Percentiles rank a stretch among this genome's conserved stretches.
Evolutionary conservation across 306 rosid species (phyloP).

Genomic region (Ceratonia siliqua): DNA sequence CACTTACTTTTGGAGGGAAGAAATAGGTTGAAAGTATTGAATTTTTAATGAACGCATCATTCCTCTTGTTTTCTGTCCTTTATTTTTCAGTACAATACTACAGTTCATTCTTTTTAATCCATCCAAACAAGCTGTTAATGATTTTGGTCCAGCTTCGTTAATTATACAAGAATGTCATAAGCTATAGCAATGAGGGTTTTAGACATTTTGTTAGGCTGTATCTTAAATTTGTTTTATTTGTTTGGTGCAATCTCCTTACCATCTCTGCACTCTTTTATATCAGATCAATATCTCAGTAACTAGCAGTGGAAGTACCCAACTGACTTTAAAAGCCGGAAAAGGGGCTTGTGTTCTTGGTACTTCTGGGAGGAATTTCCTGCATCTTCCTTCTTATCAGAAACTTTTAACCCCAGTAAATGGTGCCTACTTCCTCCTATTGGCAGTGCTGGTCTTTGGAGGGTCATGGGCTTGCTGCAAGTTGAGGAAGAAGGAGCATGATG

Average conservation of each 20-base stretch:
- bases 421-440: constrained; percentile 70
- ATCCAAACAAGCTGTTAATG: not conserved
- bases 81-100: not conserved
- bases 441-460: constrained; percentile 68
- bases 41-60: not conserved
- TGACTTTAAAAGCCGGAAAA: constrained; percentile 41
- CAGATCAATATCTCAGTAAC: constrained; percentile 41
- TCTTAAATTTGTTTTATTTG: not conserved
- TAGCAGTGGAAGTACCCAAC: constrained; percentile 20
- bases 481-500: constrained; percentile 58
- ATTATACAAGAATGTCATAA: not conserved
- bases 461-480: constrained; percentile 74
- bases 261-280: constrained; percentile 6
- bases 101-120: not conserved
- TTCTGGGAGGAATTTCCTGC: constrained; percentile 38
- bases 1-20: too few species aligned
- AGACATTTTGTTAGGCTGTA: not conserved
- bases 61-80: not conserved
- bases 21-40: not conserved
- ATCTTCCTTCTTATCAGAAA: constrained; percentile 62
- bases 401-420: constrained; percentile 77
- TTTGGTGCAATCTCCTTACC: not conserved
- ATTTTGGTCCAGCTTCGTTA: not conserved
- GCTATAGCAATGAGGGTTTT: not conserved
- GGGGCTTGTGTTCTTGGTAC: constrained; percentile 40